These are phyloP conservation scores for Limnanthes douglasii DNA, from an alignment of 345 rosid genomes.

Conservation along the genomic window DNA sequence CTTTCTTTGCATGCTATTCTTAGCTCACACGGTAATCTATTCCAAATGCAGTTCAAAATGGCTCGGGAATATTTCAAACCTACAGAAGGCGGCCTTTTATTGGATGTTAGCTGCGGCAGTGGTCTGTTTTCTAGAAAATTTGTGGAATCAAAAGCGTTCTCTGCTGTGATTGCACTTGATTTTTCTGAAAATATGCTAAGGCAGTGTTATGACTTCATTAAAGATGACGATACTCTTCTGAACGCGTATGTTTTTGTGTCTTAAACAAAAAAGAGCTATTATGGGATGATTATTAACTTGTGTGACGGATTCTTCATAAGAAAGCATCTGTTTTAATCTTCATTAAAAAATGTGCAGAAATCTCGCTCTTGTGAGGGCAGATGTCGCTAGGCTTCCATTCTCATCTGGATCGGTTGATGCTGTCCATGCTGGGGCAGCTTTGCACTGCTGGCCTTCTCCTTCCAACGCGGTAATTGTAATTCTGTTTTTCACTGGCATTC, in stretches of 20 bases:
- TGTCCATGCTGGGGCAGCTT: conserved; percentile 91
- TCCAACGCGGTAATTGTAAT: conserved; percentile 62
- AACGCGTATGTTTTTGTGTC: conserved; percentile 15
- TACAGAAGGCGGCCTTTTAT: conserved; percentile 61
- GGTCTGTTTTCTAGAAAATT: conserved; percentile 89
- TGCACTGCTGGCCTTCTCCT: conserved; percentile 96
- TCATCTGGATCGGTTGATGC: conserved; percentile 73
- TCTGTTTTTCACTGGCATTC: no score
- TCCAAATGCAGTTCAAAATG: conserved; percentile 63
- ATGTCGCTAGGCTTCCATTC: conserved; percentile 82
- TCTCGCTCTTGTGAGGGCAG: conserved; percentile 88
- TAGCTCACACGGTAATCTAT: conserved; percentile 1
- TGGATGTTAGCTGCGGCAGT: conserved; percentile 95
- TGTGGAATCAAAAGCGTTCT: conserved; percentile 59
- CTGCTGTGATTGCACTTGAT: conserved; percentile 79
- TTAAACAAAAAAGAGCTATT: no score
- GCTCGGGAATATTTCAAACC: conserved; percentile 85
- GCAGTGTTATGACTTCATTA: conserved; percentile 73
- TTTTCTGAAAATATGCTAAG: conserved; percentile 96
- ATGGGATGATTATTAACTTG: no score
- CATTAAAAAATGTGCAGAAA: conserved; percentile 25
- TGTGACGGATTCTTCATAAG: no score
- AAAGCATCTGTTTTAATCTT: conserved; percentile 7
- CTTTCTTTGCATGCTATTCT: neutral
- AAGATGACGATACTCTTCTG: conserved; percentile 34